Percentiles rank a stretch among this genome's conserved stretches.
These are phyloP conservation scores for Syncephalastrum contaminatum DNA, from an alignment of 371 early-diverging fungal species.

Conservation along the genomic window DNA sequence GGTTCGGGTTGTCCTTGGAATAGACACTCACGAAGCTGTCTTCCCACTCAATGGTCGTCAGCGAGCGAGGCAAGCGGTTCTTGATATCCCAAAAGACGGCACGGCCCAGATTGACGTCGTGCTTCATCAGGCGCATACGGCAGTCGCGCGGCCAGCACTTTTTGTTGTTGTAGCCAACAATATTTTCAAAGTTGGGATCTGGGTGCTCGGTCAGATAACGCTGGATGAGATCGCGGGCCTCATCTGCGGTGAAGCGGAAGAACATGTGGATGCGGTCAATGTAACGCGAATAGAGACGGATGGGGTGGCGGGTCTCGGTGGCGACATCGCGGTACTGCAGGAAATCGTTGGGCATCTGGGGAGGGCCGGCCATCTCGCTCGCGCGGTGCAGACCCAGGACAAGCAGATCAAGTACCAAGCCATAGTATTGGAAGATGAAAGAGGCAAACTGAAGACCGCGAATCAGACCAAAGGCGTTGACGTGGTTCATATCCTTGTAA, in stretches of 20 bases:
- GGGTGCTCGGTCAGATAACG: slow-evolving; percentile 97
- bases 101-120: slow-evolving; percentile 80
- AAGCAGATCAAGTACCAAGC: slow-evolving; percentile 93
- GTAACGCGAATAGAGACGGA: slow-evolving; percentile 94
- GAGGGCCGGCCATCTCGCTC: slow-evolving; percentile 96
- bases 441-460: slow-evolving; percentile 98
- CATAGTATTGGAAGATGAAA: slow-evolving; percentile 98
- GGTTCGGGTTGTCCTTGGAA: slow-evolving; percentile 94
- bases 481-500: slow-evolving; percentile 99
- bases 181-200: slow-evolving; percentile 98
- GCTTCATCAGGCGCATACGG: slow-evolving; percentile 98
- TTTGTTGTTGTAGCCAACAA: slow-evolving; percentile 97
- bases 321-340: slow-evolving; percentile 92
- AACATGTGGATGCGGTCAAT: slow-evolving; percentile 94
- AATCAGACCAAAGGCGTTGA: slow-evolving; percentile 95
- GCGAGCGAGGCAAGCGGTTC: slow-evolving; percentile 94
- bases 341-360: slow-evolving; percentile 94
- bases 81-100: slow-evolving; percentile 99
- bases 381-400: slow-evolving; percentile 96
- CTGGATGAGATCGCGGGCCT: slow-evolving; percentile 94
- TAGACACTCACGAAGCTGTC: slow-evolving; percentile 96
- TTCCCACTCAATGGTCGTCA: slow-evolving; percentile 98
- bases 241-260: slow-evolving; percentile 92
- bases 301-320: slow-evolving; percentile 95
- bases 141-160: slow-evolving; percentile 98